Conservation (phyloP, 257 asterid genomes). For the Perilla frutescens region DNA sequence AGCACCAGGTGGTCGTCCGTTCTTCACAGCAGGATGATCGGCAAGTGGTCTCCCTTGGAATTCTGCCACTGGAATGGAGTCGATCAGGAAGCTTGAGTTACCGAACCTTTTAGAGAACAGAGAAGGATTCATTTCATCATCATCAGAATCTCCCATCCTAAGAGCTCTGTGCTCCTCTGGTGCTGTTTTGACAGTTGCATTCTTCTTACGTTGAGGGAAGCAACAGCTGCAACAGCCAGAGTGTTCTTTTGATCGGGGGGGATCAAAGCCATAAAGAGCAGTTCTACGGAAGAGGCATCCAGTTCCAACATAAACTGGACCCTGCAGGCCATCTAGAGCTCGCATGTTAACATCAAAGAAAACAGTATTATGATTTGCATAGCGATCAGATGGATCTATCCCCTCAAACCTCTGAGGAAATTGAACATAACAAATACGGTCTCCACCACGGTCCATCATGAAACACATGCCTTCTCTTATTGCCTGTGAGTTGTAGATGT, state of each 20-base stretch:
- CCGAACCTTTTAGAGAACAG: slow-evolving; percentile 79
- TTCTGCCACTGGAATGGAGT: slow-evolving; percentile 83
- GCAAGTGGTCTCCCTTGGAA: slow-evolving; percentile 90
- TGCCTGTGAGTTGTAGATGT: slow-evolving; percentile 82
- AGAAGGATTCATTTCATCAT: slow-evolving; percentile 70
- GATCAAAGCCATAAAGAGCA: slow-evolving; percentile 88
- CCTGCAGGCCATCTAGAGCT: slow-evolving; percentile 85
- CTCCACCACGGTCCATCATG: slow-evolving; percentile 93
- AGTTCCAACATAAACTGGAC: slow-evolving; percentile 88
- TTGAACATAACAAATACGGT: slow-evolving; percentile 77
- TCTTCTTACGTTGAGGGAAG: slow-evolving; percentile 53
- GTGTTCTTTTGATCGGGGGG: slow-evolving; percentile 75
- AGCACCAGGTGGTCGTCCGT: slow-evolving; percentile 86
- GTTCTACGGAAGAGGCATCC: slow-evolving; percentile 86
- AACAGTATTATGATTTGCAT: slow-evolving; percentile 85
- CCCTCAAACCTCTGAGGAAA: slow-evolving; percentile 90
- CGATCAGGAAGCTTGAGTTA: slow-evolving; percentile 71
- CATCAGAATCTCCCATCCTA: slow-evolving; percentile 77
- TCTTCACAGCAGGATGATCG: slow-evolving; percentile 80
- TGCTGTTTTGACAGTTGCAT: slow-evolving; percentile 50
- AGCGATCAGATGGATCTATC: slow-evolving; percentile 86
- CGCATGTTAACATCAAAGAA: slow-evolving; percentile 93
- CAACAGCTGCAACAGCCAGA: slow-evolving; percentile 74
- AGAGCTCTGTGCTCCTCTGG: slow-evolving; percentile 71
- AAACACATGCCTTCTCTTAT: slow-evolving; percentile 85